Base-by-base conservation (phyloP, 192 early-diverging fungal species). In the Obelidium mucronatum region DNA sequence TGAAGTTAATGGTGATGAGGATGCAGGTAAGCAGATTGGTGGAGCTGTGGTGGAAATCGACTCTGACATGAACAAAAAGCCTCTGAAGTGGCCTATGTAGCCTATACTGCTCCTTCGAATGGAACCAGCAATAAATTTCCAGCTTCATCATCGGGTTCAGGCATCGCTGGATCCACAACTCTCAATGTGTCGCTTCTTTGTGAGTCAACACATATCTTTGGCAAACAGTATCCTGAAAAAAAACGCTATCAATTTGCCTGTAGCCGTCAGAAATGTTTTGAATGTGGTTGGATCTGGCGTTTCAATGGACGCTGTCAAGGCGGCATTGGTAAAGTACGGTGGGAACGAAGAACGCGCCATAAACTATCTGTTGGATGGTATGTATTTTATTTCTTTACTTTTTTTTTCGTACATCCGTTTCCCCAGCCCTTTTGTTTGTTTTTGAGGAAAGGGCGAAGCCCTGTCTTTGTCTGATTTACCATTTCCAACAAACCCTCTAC, bases 301-400 rank as follows among this genome's bases (percentile, higher is more conserved):
- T 39, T 74, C 72, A 11, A 1, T 42, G 6, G 58, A 74, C 8
- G 3, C 26, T 2, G 60, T 74, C 8, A 37, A 33, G 30, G 11
- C 40, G 4, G 59, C 72, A 1, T 33, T 74, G 31, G 2, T 62
- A 6, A 62, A 60, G 42, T 62, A 42, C 42, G 60, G 39, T n/a
- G 72, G 72, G 15, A 74, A 33, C 31, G 59, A 62, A 26, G 72
- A 74, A 31, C 56, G 72, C 4, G 72, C 72, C 24, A 35, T 74
- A 33, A 78, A 78, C 42, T 48, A 67, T 65, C 40, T 76, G 28
- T 44, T 75, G 40, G 67, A 56, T 34, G 48, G 66, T 22, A n/a
- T n/a, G n/a, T 61, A 51, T 39, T 24, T 58, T 58, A 8, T 24
- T 58, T 58, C 55, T 24, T 58, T 58, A 11, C 55, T 26, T 26